phyloP scores from a whole-genome alignment of 768 basidiomycete genomes.

The Suillus alpinus region DNA sequence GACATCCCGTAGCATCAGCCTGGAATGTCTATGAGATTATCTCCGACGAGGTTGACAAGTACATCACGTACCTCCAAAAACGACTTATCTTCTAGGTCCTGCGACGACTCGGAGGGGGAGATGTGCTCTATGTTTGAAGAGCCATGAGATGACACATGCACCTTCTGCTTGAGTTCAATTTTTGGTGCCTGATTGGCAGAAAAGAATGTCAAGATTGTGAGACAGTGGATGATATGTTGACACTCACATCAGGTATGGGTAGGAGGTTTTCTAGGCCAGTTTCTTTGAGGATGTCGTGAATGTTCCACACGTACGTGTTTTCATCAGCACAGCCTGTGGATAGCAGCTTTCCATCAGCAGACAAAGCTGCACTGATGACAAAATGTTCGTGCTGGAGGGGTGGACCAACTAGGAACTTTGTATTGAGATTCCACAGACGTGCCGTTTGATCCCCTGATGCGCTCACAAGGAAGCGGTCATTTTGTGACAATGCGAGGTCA shows the following conservation, averaged over 20 bases:
- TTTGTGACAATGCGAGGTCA: conserved; percentile 25
- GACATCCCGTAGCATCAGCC: background rate
- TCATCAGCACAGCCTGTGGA: background rate
- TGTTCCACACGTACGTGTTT: background rate
- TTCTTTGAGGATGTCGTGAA: background rate
- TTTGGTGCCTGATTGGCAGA: background rate
- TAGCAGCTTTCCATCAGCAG: conserved; percentile 18
- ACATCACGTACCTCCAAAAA: background rate
- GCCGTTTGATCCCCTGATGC: conserved; percentile 29
- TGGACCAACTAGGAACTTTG: conserved; percentile 20
- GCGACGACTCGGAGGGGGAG: background rate
- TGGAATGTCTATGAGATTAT: background rate
- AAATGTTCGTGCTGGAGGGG: conserved; percentile 24
- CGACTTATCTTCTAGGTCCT: background rate
- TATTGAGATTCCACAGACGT: conserved; percentile 26
- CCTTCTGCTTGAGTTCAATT: background rate
- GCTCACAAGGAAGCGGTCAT: conserved; percentile 26
- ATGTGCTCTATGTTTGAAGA: background rate
- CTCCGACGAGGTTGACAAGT: background rate
- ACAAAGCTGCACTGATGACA: conserved; percentile 25
- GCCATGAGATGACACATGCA: background rate
- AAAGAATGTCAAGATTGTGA: background rate
- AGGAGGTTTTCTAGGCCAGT: background rate
- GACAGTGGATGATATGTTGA: background rate
- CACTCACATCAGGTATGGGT: background rate